Percentiles rank a stretch among this genome's conserved stretches.
These are phyloP conservation scores for Globisporangium apiculatum DNA, from an alignment of 352 stramenopile genomes.

Conservation along the genomic window DNA sequence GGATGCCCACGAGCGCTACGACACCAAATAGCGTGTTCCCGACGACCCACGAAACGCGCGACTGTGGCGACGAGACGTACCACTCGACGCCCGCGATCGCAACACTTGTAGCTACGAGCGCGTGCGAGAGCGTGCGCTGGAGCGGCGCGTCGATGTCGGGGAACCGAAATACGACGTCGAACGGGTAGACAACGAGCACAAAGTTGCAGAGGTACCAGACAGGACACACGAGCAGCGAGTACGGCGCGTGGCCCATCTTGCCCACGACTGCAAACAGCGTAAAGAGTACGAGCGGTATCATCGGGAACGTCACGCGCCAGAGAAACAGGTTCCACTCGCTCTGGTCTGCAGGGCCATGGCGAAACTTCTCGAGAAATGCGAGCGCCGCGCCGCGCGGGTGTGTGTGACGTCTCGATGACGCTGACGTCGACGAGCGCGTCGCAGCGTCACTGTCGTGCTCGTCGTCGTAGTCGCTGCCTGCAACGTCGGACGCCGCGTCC, in stretches of 20 bases:
- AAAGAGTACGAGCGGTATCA: slow-evolving; percentile 71
- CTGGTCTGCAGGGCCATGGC: slow-evolving; percentile 55
- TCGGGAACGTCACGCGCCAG: slow-evolving; percentile 77
- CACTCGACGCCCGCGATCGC: slow-evolving; percentile 59
- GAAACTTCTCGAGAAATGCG: slow-evolving; percentile 68
- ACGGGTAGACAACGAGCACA: slow-evolving; percentile 60
- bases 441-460: neutral
- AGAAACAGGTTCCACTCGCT: slow-evolving; percentile 80
- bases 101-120: slow-evolving; percentile 33
- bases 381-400: slow-evolving; percentile 14
- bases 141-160: slow-evolving; percentile 23
- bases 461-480: neutral
- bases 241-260: slow-evolving; percentile 55
- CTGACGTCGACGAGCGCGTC: slow-evolving; percentile 3
- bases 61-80: slow-evolving; percentile 50
- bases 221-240: slow-evolving; percentile 61
- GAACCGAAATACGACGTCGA: slow-evolving; percentile 71
- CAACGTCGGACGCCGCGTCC: neutral
- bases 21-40: slow-evolving; percentile 78
- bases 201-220: slow-evolving; percentile 81
- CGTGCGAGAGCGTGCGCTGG: slow-evolving; percentile 38
- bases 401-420: neutral
- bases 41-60: slow-evolving; percentile 60
- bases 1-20: slow-evolving; percentile 51
- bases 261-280: slow-evolving; percentile 54